phyloP scores from a whole-genome alignment of 495 filamentous ascomycete genomes.

The Aspergillus cristatus region DNA sequence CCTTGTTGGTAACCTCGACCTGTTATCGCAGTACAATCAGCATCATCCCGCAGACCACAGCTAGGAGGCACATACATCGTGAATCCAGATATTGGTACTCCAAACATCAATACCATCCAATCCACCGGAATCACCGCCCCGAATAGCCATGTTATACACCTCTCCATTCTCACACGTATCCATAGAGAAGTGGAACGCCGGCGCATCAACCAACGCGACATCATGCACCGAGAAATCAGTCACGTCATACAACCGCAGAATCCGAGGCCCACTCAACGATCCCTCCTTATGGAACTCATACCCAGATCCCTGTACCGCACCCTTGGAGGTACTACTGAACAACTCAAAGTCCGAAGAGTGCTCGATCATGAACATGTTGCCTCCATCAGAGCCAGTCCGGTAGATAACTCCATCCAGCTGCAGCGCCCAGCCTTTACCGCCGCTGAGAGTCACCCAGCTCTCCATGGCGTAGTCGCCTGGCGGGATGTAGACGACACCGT shows the following conservation, averaged over 20 bases:
- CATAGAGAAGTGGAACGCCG: slow-evolving; percentile 33
- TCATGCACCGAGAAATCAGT: slow-evolving; percentile 37
- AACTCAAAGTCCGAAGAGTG: slow-evolving; percentile 38
- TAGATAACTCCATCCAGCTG: slow-evolving; percentile 37
- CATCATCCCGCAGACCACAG: too few species aligned
- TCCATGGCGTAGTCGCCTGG: slow-evolving; percentile 14
- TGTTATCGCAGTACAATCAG: slow-evolving; percentile 16
- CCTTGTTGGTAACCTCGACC: slow-evolving; percentile 39
- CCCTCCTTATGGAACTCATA: slow-evolving; percentile 22
- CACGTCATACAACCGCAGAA: slow-evolving; percentile 25
- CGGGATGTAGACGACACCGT: slow-evolving; percentile 18
- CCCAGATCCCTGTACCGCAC: slow-evolving; percentile 37
- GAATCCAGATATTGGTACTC: slow-evolving; percentile 35
- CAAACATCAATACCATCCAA: slow-evolving; percentile 37
- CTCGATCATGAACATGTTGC: slow-evolving; percentile 35
- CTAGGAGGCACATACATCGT: slow-evolving; percentile 33
- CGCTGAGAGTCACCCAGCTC: slow-evolving; percentile 21
- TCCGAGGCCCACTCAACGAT: slow-evolving; percentile 10
- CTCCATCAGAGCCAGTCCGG: slow-evolving; percentile 25
- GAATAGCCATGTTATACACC: slow-evolving; percentile 37
- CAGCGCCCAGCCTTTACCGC: slow-evolving; percentile 24
- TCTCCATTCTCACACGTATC: slow-evolving; percentile 34
- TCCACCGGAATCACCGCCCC: slow-evolving; percentile 31
- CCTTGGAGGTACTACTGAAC: slow-evolving; percentile 27
- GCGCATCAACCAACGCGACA: slow-evolving; percentile 33